These are phyloP conservation scores for Hyphodiscus hymeniophilus DNA, from an alignment of 495 filamentous ascomycete species.

Conservation along the genomic window DNA sequence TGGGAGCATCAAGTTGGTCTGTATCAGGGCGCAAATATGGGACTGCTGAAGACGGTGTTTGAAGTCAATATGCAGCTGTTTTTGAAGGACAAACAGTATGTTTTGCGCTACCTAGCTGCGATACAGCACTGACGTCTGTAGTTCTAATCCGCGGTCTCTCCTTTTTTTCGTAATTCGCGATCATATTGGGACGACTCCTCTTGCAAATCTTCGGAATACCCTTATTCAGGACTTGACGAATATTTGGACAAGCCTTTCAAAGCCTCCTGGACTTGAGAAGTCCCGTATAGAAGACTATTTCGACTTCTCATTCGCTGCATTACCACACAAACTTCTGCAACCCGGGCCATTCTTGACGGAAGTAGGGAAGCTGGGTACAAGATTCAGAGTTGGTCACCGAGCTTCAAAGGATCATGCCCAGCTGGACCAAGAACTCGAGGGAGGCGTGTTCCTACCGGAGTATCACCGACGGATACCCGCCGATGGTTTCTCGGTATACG, in stretches of 20 bases:
- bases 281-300: slow-evolving; percentile 94
- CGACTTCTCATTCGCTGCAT: slow-evolving; percentile 91
- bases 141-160: slow-evolving; percentile 81
- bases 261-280: slow-evolving; percentile 79
- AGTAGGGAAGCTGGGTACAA: slow-evolving; percentile 65
- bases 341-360: slow-evolving; percentile 85
- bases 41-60: slow-evolving; percentile 93
- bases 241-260: slow-evolving; percentile 87
- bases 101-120: slow-evolving; percentile 9
- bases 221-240: slow-evolving; percentile 81
- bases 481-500: slow-evolving; percentile 89
- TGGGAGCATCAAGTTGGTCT: slow-evolving; percentile 98
- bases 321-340: slow-evolving; percentile 94
- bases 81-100: slow-evolving; percentile 84
- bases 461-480: slow-evolving; percentile 95
- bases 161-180: slow-evolving; percentile 98
- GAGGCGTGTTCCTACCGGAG: slow-evolving; percentile 80
- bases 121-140: slow-evolving; percentile 30
- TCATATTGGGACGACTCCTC: slow-evolving; percentile 83
- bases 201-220: slow-evolving; percentile 80
- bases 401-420: slow-evolving; percentile 48
- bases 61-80: slow-evolving; percentile 97
- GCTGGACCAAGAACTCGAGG: slow-evolving; percentile 61
- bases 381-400: slow-evolving; percentile 72
- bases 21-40: slow-evolving; percentile 99